Evolutionary conservation across 2,329 filamentous ascomycete species (phyloP).

Genomic region (Tolypocladium ophioglossoides): DNA sequence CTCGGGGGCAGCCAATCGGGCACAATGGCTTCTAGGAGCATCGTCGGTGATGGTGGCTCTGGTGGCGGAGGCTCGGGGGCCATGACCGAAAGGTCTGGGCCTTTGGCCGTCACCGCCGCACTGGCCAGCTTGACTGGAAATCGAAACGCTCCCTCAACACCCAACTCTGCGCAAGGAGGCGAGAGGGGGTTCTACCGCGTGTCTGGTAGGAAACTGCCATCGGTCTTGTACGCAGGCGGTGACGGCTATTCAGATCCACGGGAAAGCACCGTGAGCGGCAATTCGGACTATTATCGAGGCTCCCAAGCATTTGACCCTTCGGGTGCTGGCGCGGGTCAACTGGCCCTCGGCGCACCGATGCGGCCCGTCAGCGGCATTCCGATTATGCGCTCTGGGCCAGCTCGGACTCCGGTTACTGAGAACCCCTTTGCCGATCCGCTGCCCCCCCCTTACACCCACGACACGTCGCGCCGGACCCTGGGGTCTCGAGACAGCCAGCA

Average conservation of each 20-base stretch:
- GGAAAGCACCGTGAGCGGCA: constrained; percentile 33
- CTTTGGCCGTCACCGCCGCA: constrained; percentile 33
- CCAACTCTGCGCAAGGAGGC: constrained; percentile 21
- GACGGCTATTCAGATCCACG: constrained; percentile 49
- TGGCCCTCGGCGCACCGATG: constrained; percentile 48
- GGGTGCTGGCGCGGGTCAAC: constrained; percentile 22
- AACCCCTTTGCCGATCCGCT: constrained; percentile 31
- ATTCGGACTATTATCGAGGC: constrained; percentile 42
- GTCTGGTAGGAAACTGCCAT: constrained; percentile 53
- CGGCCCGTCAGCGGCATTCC: constrained; percentile 48
- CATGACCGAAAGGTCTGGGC: constrained; percentile 36
- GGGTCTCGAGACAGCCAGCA: constrained; percentile 22
- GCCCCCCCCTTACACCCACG: constrained; percentile 14
- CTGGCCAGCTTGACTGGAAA: constrained; percentile 36
- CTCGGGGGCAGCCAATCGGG: constrained; percentile 28
- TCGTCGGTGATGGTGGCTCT: constrained; percentile 6
- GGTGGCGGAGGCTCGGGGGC: constrained; percentile 8
- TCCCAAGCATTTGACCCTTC: constrained; percentile 34
- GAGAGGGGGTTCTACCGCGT: constrained; percentile 55
- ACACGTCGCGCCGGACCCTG: constrained; percentile 25
- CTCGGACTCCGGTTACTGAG: constrained; percentile 49
- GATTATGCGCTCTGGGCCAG: constrained; percentile 55
- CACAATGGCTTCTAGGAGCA: constrained; percentile 6
- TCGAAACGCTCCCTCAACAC: constrained; percentile 16
- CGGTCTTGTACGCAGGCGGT: constrained; percentile 50